Conservation (phyloP, 257 asterid species). For the Leonotis leonurus region DNA sequence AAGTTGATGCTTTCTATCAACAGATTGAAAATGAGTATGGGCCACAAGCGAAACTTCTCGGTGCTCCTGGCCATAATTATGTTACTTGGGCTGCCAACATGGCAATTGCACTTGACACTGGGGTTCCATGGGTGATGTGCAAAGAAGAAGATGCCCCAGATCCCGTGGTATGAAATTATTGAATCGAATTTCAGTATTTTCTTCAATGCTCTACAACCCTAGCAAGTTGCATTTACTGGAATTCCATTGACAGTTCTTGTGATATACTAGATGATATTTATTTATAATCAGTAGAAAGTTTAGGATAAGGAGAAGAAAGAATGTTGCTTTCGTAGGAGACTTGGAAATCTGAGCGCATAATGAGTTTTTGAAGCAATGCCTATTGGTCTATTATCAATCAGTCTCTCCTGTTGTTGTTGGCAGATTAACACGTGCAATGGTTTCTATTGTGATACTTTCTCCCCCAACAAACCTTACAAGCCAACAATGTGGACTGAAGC, state of each 20-base stretch:
- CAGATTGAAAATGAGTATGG: slow-evolving; percentile 79
- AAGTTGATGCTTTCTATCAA: background rate
- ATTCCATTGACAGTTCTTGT: background rate
- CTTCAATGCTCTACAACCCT: background rate
- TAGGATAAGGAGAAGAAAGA: background rate
- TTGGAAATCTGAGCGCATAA: background rate
- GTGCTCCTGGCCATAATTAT: slow-evolving; percentile 44
- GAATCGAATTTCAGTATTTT: background rate
- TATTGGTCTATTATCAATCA: background rate
- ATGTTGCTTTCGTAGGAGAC: background rate
- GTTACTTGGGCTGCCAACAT: slow-evolving; percentile 63
- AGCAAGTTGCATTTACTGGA: background rate
- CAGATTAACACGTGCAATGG: slow-evolving; percentile 97
- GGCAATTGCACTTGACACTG: slow-evolving; percentile 52
- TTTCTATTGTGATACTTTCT: slow-evolving; percentile 74
- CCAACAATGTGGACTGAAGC: slow-evolving; percentile 97
- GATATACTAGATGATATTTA: background rate
- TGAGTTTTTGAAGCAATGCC: background rate
- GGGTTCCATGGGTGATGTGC: slow-evolving; percentile 83
- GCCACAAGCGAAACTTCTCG: slow-evolving; percentile 42
- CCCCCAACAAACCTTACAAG: slow-evolving; percentile 78
- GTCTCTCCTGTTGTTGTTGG: slow-evolving; percentile 13
- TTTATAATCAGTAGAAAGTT: background rate
- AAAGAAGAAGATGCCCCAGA: slow-evolving; percentile 85
- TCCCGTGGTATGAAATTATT: slow-evolving; percentile 54